Evolutionary conservation across 1,284 basidiomycete genomes (phyloP).

Genomic region (Pseudozyma sp.): DNA sequence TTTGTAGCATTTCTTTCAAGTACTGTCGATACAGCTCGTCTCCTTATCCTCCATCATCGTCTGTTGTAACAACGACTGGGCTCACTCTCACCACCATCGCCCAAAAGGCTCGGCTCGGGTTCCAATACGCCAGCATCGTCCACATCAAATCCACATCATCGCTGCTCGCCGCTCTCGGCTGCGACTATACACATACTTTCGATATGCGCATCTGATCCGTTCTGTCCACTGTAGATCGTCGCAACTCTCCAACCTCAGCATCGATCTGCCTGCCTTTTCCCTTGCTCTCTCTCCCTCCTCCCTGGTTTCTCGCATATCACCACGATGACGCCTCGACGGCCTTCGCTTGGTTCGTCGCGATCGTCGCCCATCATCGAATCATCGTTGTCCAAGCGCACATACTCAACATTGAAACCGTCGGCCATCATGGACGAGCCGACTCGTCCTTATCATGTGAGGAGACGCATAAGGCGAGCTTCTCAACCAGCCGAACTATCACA

Average conservation of each 20-base stretch:
- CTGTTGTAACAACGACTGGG: neutral
- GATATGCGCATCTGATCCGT: slow-evolving; percentile 6
- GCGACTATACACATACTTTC: neutral
- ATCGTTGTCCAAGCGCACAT: slow-evolving; percentile 3
- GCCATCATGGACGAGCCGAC: slow-evolving; percentile 28
- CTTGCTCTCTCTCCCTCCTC: neutral
- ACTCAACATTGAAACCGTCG: neutral
- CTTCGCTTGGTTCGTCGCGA: slow-evolving; percentile 31
- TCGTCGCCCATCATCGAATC: slow-evolving; percentile 31
- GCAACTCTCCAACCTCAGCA: neutral
- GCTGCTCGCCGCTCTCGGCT: neutral
- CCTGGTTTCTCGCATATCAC: neutral
- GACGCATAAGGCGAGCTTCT: slow-evolving; percentile 32
- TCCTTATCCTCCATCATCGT: neutral
- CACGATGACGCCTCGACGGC: slow-evolving; percentile 32
- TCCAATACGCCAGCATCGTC: neutral
- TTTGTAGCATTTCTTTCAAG: neutral
- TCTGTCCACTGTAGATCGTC: neutral
- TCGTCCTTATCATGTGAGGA: slow-evolving; percentile 36
- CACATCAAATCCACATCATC: neutral
- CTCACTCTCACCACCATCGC: neutral
- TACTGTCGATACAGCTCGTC: neutral
- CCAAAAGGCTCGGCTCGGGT: neutral
- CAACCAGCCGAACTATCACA: slow-evolving; percentile 24
- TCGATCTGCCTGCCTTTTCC: neutral